Evolutionary conservation across 192 early-diverging fungal species (phyloP).

Genomic region (Podila clonocystis): DNA sequence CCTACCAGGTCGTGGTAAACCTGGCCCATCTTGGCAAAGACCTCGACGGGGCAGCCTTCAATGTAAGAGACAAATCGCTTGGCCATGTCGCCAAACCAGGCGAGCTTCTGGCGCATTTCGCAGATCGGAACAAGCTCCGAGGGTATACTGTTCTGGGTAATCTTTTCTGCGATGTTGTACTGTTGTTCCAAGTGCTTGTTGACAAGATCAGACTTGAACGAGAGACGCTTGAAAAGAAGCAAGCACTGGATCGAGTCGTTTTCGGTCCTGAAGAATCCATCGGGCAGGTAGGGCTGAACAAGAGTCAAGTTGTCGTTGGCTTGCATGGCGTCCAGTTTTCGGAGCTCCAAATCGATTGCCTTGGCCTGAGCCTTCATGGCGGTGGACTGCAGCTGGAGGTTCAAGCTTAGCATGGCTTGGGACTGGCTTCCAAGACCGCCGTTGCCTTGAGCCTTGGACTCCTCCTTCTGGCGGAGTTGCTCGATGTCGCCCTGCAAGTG

Average conservation of each 20-base stretch:
- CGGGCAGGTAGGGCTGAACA: constrained; percentile 83
- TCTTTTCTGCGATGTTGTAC: constrained; percentile 66
- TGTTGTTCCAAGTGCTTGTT: constrained; percentile 77
- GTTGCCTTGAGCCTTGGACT: constrained; percentile 46
- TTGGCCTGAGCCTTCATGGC: constrained; percentile 87
- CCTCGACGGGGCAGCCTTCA: constrained; percentile 70
- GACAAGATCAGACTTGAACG: constrained; percentile 84
- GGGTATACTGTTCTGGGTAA: constrained; percentile 57
- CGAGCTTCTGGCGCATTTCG: constrained; percentile 70
- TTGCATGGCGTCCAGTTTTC: constrained; percentile 87
- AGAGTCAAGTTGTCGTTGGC: constrained; percentile 76
- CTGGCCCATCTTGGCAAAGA: constrained; percentile 77
- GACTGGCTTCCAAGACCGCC: constrained; percentile 68
- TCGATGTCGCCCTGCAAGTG: constrained; percentile 82
- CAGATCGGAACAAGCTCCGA: constrained; percentile 65
- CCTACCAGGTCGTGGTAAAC: constrained; percentile 82
- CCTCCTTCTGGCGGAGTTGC: constrained; percentile 72
- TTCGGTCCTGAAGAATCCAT: constrained; percentile 84
- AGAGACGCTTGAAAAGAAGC: constrained; percentile 82
- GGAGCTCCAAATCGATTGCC: constrained; percentile 90
- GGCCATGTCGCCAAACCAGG: constrained; percentile 74
- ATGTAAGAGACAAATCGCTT: constrained; percentile 76
- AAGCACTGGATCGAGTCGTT: constrained; percentile 78
- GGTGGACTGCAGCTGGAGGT: constrained; percentile 82
- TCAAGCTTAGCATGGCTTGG: constrained; percentile 85